A percentile compares a stretch with the other conserved stretches of the same genome.
Conservation (phyloP, 805 yeast species). For the Zygotorulaspora chibaensis region DNA sequence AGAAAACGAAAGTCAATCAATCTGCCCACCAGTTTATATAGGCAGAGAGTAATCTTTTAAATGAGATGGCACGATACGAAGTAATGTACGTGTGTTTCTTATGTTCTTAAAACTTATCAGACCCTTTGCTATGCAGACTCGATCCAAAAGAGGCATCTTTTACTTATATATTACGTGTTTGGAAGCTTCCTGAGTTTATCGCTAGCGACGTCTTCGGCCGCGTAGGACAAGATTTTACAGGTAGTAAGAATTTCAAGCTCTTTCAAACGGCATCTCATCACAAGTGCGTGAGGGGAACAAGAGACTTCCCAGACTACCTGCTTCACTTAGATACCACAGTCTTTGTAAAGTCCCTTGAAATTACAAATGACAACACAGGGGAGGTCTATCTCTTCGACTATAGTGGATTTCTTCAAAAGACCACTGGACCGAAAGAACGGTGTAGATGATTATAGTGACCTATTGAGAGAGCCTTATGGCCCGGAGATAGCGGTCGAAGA, state of each 20-base stretch:
- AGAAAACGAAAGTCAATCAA: too few species aligned
- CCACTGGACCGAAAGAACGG: slow-evolving; percentile 2
- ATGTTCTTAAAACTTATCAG: too few species aligned
- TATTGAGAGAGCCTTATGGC: neutral
- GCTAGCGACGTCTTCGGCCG: neutral
- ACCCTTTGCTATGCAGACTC: too few species aligned
- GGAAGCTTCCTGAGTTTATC: neutral
- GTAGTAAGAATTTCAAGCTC: neutral
- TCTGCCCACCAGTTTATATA: too few species aligned
- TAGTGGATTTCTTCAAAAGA: slow-evolving; percentile 23
- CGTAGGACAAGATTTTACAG: neutral
- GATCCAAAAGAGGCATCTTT: neutral
- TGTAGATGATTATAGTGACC: neutral
- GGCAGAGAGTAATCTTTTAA: too few species aligned
- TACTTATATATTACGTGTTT: neutral
- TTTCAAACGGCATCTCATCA: neutral
- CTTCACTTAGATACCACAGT: too few species aligned
- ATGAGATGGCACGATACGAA: too few species aligned
- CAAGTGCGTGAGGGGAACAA: neutral
- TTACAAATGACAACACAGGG: slow-evolving; percentile 10
- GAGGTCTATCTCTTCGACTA: slow-evolving; percentile 30
- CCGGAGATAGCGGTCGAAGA: neutral
- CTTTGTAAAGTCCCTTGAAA: too few species aligned
- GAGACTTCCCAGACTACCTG: neutral
- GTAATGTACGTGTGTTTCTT: too few species aligned